Percentiles rank a stretch among this genome's conserved stretches.
Evolutionary conservation across 352 stramenopile species (phyloP).

Genomic region (Phytophthora capsici): DNA sequence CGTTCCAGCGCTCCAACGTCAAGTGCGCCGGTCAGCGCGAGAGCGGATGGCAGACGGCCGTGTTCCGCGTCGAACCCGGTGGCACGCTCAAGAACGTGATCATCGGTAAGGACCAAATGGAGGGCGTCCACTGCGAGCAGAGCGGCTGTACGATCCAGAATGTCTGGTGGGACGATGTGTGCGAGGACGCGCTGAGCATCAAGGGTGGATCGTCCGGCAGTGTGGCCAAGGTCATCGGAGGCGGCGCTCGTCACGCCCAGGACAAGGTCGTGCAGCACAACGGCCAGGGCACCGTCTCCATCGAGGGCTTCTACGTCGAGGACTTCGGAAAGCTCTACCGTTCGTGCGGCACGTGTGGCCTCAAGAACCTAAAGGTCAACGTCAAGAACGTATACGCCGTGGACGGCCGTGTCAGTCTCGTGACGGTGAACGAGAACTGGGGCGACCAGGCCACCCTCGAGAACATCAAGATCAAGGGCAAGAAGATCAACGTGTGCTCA

Average conservation of each 20-base stretch:
- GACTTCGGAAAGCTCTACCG: slow-evolving; percentile 32
- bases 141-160: slow-evolving; percentile 32
- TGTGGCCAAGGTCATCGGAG: slow-evolving; percentile 41
- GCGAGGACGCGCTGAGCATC: slow-evolving; percentile 50
- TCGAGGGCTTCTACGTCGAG: slow-evolving; percentile 30
- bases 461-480: slow-evolving; percentile 51
- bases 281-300: slow-evolving; percentile 28
- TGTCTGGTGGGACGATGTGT: slow-evolving; percentile 37
- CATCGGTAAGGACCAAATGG: slow-evolving; percentile 50
- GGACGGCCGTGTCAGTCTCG: slow-evolving; percentile 34
- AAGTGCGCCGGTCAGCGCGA: slow-evolving; percentile 51
- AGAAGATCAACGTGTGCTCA: slow-evolving; percentile 31
- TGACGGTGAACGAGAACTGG: slow-evolving; percentile 54
- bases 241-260: slow-evolving; percentile 21
- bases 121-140: slow-evolving; percentile 31
- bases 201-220: slow-evolving; percentile 43
- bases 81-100: slow-evolving; percentile 59
- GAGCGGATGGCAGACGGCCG: slow-evolving; percentile 34
- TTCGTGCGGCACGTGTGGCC: slow-evolving; percentile 25
- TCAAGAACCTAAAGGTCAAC: slow-evolving; percentile 25
- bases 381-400: slow-evolving; percentile 34
- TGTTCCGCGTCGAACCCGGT: slow-evolving; percentile 48
- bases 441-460: slow-evolving; percentile 45
- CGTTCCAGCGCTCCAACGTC: slow-evolving; percentile 37
- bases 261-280: slow-evolving; percentile 35